phyloP scores from a whole-genome alignment of 495 filamentous ascomycete species.

The Entonaema liquescens region DNA sequence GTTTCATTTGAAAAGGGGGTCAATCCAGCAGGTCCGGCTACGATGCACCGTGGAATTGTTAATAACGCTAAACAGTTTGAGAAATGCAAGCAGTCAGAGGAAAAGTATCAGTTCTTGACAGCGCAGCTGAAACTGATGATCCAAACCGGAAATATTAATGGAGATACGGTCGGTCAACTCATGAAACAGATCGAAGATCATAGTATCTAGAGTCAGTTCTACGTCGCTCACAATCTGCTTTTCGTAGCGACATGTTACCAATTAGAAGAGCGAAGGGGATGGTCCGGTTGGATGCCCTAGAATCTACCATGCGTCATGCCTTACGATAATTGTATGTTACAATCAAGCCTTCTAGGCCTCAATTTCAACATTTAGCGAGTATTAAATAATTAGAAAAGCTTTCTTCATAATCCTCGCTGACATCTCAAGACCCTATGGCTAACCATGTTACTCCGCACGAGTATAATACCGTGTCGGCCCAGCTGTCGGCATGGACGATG shows the following conservation, averaged over 20 bases:
- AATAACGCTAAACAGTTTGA: background rate
- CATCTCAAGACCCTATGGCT: background rate
- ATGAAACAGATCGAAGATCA: background rate
- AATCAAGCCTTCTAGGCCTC: too few species aligned
- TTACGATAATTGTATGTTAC: too few species aligned
- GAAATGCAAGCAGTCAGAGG: background rate
- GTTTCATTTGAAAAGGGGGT: background rate
- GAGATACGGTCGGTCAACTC: background rate
- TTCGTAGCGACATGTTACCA: background rate
- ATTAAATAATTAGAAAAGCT: too few species aligned
- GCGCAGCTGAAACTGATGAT: background rate
- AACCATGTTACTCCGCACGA: background rate
- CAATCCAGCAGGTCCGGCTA: background rate
- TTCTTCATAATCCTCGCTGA: too few species aligned
- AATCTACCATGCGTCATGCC: too few species aligned
- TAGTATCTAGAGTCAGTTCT: background rate
- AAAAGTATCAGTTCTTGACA: background rate
- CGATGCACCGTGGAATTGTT: background rate
- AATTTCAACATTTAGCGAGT: too few species aligned
- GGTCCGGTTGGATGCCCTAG: too few species aligned
- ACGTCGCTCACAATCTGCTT: background rate
- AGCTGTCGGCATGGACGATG: background rate
- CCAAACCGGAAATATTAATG: background rate
- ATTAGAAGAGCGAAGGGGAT: background rate
- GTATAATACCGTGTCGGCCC: background rate